Conservation (phyloP, 2,329 filamentous ascomycete genomes). For the Ceratocystis cubensis region DNA sequence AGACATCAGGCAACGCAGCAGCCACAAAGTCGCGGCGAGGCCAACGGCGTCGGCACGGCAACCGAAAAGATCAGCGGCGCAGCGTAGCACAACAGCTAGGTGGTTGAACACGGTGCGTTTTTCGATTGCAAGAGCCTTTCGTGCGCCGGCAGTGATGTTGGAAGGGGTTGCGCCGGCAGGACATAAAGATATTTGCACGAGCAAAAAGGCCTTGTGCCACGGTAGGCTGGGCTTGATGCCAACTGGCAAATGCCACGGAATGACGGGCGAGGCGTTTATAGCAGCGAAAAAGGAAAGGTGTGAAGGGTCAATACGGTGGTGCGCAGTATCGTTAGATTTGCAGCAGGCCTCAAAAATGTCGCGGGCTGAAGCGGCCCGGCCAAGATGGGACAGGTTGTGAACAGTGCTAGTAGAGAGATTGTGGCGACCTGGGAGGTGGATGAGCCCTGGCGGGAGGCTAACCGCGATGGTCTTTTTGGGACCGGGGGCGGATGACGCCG, state of each 20-base stretch:
- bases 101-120: constrained; percentile 27
- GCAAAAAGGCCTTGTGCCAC: constrained; percentile 62
- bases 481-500: neutral
- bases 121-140: constrained; percentile 23
- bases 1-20: constrained; percentile 64
- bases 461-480: neutral
- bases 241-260: constrained; percentile 29
- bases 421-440: constrained; percentile 13
- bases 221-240: constrained; percentile 23
- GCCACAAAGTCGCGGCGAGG: constrained; percentile 57
- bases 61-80: constrained; percentile 31
- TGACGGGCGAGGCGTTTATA: constrained; percentile 31
- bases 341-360: constrained; percentile 31
- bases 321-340: constrained; percentile 30
- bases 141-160: constrained; percentile 30
- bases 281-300: constrained; percentile 30
- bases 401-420: constrained; percentile 14
- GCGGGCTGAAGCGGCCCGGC: constrained; percentile 20
- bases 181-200: constrained; percentile 50
- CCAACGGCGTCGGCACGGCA: constrained; percentile 48
- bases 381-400: constrained; percentile 18
- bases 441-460: constrained; percentile 5
- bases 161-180: constrained; percentile 49
- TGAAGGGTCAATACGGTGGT: constrained; percentile 29
- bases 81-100: constrained; percentile 30